phyloP scores from a whole-genome alignment of 2,329 filamentous ascomycete genomes.

The Metarhizium brunneum region DNA sequence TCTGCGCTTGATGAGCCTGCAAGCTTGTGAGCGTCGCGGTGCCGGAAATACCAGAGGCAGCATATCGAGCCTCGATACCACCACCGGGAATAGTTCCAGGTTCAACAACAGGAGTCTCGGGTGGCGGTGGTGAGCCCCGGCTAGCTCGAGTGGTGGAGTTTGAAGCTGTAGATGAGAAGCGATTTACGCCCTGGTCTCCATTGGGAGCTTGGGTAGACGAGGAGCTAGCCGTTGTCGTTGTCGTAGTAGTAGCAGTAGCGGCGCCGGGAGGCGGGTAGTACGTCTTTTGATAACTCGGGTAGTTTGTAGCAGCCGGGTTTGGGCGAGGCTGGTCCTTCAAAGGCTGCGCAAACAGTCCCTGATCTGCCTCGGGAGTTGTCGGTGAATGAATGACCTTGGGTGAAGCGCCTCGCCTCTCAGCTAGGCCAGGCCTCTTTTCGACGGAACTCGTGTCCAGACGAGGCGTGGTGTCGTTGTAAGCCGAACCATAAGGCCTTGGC shows the following conservation, averaged over 20 bases:
- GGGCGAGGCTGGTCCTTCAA: constrained; percentile 33
- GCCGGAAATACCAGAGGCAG: constrained; percentile 81
- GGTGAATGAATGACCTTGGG: constrained; percentile 80
- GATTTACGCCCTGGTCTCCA: constrained; percentile 38
- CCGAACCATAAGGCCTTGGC: constrained; percentile 35
- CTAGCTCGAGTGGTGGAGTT: constrained; percentile 88
- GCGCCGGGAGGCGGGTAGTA: constrained; percentile 51
- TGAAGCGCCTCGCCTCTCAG: constrained; percentile 72
- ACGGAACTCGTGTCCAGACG: constrained; percentile 46
- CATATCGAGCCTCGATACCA: constrained; percentile 85
- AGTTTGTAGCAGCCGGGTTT: constrained; percentile 30
- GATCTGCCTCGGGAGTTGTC: constrained; percentile 64
- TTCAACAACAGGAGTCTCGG: constrained; percentile 78
- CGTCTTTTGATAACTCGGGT: constrained; percentile 44
- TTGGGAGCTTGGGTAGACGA: constrained; percentile 18
- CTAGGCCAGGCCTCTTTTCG: constrained; percentile 57
- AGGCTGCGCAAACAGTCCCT: constrained; percentile 69
- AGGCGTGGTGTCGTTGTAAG: constrained; percentile 40
- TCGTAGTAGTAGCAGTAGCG: neutral
- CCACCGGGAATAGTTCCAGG: constrained; percentile 62
- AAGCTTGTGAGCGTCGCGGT: constrained; percentile 73
- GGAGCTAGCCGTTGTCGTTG: constrained; percentile 14
- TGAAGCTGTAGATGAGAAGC: constrained; percentile 74
- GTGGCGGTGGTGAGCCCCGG: constrained; percentile 86
- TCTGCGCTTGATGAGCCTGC: constrained; percentile 50